Conservation (phyloP, 176 grass and related monocot genomes). For the Elymus sibiricus region DNA sequence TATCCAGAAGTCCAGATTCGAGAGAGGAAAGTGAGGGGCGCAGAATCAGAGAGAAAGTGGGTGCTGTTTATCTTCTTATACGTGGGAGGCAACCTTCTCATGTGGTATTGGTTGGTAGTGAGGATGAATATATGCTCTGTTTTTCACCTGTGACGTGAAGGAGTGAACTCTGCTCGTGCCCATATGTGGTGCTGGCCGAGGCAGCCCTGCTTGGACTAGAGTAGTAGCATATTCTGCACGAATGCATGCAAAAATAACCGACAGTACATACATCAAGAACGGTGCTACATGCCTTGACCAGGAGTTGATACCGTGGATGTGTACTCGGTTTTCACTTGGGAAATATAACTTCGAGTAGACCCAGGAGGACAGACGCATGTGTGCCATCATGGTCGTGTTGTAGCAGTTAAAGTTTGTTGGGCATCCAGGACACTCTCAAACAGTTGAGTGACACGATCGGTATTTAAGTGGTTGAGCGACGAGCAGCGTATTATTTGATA, state of each 20-base stretch:
- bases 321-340: background rate
- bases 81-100: constrained; percentile 19
- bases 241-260: background rate
- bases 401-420: constrained; percentile 32
- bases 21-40: constrained; percentile 11
- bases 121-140: constrained; percentile 12
- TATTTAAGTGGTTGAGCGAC: constrained; percentile 35
- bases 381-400: constrained; percentile 2
- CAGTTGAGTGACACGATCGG: constrained; percentile 38
- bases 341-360: background rate
- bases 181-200: background rate
- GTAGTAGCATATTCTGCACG: background rate
- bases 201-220: background rate
- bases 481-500: no score
- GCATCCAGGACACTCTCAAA: constrained; percentile 14
- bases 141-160: constrained; percentile 16
- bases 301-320: background rate
- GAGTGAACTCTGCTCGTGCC: background rate
- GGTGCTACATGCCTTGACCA: background rate
- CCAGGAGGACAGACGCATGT: constrained; percentile 7
- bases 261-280: background rate
- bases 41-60: constrained; percentile 14
- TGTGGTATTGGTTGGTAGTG: background rate
- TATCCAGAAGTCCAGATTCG: background rate
- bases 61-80: constrained; percentile 12